Evolutionary conservation across 2,329 filamentous ascomycete species (phyloP), one percentile per base, ranked within the genome.

Genomic region (Fusarium xyrophilum): DNA sequence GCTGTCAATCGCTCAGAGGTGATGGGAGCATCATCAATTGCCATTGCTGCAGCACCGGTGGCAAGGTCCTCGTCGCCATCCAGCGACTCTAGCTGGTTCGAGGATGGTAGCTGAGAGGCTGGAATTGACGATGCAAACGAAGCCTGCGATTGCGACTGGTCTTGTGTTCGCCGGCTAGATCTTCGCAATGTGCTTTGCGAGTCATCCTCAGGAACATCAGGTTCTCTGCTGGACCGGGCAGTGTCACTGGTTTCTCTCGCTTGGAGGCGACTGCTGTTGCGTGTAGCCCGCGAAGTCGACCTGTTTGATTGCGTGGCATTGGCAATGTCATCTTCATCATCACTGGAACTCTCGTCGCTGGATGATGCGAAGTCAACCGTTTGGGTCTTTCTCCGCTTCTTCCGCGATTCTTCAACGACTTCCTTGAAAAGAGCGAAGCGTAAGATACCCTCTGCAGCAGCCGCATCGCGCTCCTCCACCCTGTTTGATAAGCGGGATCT

Each of bases 341-440:
- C 85, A 28, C 85, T 85, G 2, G 83, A 85, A 55, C 84, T 85
- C 23, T 86, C 86, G 13, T 87, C 86, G 39, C 86, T 87, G 25
- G 89, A 83, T 76, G 75, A 89, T 77, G 86, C 86, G 55, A 82
- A 83, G 57, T 86, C 84, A 19, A 86, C 82, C 35, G 85, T 84
- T 32, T 85, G 83, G 9, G 86, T 91, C 73, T 92, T 90, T 79
- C 93, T 90, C 73, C 94, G 88, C 80, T 96, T 91, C 84, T 95
- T 96, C 72, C 89, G 87, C 60, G 93, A 92, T 77, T 93, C 86
- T 74, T 89, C 86, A 6, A 97, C 85, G 1, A 99, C 90, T 81
- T 99, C 96, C 78, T 98, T 98, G 86, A 99, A 99, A 36, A 99
- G 85, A 5, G 96, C 96, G 76, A 97, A 99, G 21, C 96, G 88